Evolutionary conservation across 331 rosid species (phyloP), one percentile per base, ranked within the genome.

Genomic region (Rhamnella rubrinervis): DNA sequence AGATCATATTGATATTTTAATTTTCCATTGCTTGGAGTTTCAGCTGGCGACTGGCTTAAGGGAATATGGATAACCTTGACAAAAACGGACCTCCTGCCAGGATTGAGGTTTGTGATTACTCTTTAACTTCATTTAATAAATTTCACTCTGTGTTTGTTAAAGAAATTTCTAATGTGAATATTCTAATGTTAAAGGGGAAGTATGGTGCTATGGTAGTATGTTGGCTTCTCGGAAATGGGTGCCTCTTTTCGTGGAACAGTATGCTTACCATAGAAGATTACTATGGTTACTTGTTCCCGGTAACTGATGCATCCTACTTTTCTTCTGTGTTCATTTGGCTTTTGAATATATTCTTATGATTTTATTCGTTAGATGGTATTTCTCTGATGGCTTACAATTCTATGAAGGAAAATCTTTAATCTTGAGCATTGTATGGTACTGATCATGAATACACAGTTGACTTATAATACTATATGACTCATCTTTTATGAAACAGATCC

Each of bases 211-310:
- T 78, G 50, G 26, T 64, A 2, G 83, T 88, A 0, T 93, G 98
- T 49, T 93, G 92, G 92, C 81, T 93, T 85, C 98, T 93, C 64
- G 98, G 98, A 53, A 93, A 82, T 59, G 96, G 98, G 16, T 81
- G 89, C 53, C 97, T 93, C 67, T 84, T 90, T 70, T 67, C 96
- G 40, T 93, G 98, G 97, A 90, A 91, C 72, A 93, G 98, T 66
- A 93, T 93, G 96, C 80, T 93, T 5, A 91, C 98, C 2, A 93
- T 93, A 46, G 71, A 51, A 83, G 98, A 93, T 85, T 93, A 93
- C 82, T 90, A 90, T 52, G 74, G 26, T 59, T 6, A 59, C 68
- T 80, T 90, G 89, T 93, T 90, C 70, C 98, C 97, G 87, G 97
- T 93, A 81, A 81, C 63, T 68, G 0, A 17, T 26, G 1, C 20